These are phyloP conservation scores for Trichoderma virens DNA, from an alignment of 495 filamentous ascomycete genomes.

Conservation along the genomic window DNA sequence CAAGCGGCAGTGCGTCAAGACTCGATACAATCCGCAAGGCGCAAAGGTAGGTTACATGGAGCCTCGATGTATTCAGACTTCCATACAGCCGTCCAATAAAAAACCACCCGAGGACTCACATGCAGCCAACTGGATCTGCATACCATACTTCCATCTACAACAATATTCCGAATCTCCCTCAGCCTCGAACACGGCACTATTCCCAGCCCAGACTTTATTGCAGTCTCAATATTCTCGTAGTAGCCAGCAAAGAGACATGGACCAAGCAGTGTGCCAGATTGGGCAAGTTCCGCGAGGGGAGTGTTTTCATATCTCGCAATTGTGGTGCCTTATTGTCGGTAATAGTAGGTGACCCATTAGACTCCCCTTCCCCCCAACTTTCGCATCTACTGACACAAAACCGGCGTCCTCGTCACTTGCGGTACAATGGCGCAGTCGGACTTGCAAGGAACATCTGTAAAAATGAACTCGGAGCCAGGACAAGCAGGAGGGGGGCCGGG, in stretches of 20 bases:
- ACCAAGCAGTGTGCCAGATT: constrained; percentile 25
- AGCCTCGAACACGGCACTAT: constrained; percentile 15
- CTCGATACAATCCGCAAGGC: constrained; percentile 16
- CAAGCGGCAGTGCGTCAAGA: constrained; percentile 19
- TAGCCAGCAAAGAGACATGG: constrained; percentile 23
- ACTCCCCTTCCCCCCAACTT: too few species aligned
- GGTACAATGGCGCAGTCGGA: constrained; percentile 12
- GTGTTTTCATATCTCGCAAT: constrained; percentile 28
- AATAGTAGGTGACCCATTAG: constrained; percentile 15
- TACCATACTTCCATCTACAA: constrained; percentile 27
- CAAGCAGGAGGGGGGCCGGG: constrained; percentile 12
- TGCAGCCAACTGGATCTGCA: constrained; percentile 18
- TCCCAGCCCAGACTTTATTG: constrained; percentile 23
- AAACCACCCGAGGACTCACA: constrained; percentile 15
- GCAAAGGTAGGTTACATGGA: constrained; percentile 20
- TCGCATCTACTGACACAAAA: constrained; percentile 7
- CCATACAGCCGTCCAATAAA: constrained; percentile 13
- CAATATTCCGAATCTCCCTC: constrained; percentile 18
- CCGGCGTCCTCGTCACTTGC: constrained; percentile 16
- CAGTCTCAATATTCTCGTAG: constrained; percentile 23
- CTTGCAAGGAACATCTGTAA: constrained; percentile 13
- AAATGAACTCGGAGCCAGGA: constrained; percentile 13
- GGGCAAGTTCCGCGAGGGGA: constrained; percentile 15
- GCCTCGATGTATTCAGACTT: constrained; percentile 16
- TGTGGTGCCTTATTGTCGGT: constrained; percentile 25